Base-by-base conservation (phyloP, 495 filamentous ascomycete genomes). In the Tricharina praecox region DNA sequence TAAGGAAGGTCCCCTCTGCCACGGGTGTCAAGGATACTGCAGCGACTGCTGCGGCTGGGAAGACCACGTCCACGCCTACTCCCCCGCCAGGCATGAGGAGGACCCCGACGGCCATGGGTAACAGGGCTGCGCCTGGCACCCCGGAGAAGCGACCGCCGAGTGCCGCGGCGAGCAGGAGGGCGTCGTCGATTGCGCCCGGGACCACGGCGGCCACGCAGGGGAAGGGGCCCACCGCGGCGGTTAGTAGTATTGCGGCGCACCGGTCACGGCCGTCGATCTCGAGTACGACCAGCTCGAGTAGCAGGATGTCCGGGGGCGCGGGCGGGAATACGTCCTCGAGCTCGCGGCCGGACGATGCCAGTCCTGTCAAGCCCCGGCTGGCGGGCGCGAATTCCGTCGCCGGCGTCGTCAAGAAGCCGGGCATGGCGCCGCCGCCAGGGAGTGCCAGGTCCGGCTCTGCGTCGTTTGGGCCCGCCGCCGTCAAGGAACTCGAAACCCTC, bases 401-500 rank as follows among this genome's bases (percentile, higher is more conserved):
- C 33, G 43, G 38, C 20, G 24, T 52, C 21, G 24, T 51, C 20
- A 57, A 50, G 44, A 59, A 57, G 16, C 28, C 54, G 16, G 26
- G n/a, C 5, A 15, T 16, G 7, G 13, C 13, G 28, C 5, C 7
- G 7, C 28, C 28, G 5, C 28, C 28, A 5, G 28, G 28, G 5
- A 13, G 28, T 32, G 13, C 7, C 28, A 32, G 28, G 28, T 5
- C 13, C 28, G 7, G 7, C 13, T 32, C 28, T 32, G 28, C 26
- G 16, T 24, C 30, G 13, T 48, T 48, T 20, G 45, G 45, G 10
- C 45, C 45, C 2, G 45, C 41, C 19, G 28, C 51, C 35, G 40
- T 44, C 15, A 59, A 59, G 18, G 56, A 59, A n/a, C 33, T 59
- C 8, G 56, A 59, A 36, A 16, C 33, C 4, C 36, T 59, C 11